These are phyloP conservation scores for Besnoitia besnoiti DNA, from an alignment of 169 alveolate genomes.

Conservation along the genomic window DNA sequence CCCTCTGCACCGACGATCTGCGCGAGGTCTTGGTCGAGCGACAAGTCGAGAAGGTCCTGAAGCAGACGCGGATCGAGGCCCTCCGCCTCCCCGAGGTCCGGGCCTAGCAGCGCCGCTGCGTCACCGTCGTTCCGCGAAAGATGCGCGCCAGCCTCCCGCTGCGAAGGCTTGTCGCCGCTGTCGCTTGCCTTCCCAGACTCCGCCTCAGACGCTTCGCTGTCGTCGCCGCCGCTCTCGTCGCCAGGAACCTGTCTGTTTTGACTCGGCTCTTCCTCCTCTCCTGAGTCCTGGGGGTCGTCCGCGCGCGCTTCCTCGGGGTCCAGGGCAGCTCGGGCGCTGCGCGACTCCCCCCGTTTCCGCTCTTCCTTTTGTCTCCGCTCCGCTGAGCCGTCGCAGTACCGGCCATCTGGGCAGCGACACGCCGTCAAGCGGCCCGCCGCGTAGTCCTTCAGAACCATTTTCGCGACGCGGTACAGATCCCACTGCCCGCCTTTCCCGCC, in stretches of 20 bases:
- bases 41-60: background rate
- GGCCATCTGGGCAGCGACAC: slow-evolving; percentile 54
- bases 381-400: slow-evolving; percentile 25
- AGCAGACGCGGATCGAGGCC: background rate
- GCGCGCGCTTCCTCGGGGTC: no score
- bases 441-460: slow-evolving; percentile 93
- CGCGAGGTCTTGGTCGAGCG: background rate
- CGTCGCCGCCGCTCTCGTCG: background rate
- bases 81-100: background rate
- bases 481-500: slow-evolving; percentile 95
- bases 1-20: background rate
- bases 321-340: no score
- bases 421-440: slow-evolving; percentile 93
- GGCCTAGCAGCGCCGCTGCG: no score
- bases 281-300: background rate
- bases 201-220: background rate
- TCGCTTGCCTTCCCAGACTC: background rate
- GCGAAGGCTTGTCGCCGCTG: background rate
- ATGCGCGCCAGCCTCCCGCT: background rate
- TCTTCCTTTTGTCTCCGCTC: background rate
- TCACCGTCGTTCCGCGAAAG: background rate
- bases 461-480: slow-evolving; percentile 94
- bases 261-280: background rate
- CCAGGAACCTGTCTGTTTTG: background rate
- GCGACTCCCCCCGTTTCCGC: no score